Conservation (phyloP, 148 eudicot genomes). For the Simmondsia chinensis region DNA sequence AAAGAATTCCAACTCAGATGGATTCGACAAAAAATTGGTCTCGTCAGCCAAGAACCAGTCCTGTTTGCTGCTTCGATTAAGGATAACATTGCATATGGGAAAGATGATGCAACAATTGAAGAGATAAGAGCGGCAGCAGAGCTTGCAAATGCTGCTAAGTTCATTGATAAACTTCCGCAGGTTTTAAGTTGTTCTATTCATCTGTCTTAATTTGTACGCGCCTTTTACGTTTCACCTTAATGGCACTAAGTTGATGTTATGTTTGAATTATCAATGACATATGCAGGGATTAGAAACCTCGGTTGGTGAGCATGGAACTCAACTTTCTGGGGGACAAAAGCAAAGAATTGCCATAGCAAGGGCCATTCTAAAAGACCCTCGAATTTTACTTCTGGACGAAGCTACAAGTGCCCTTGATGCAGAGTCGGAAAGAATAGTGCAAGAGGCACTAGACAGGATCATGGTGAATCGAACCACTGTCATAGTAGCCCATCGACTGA, state of each 20-base stretch:
- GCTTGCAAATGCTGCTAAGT: constrained; percentile 58
- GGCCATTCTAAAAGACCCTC: constrained; percentile 71
- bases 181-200: constrained; percentile 11
- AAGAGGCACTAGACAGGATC: constrained; percentile 71
- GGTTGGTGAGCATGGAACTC: constrained; percentile 87
- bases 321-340: constrained; percentile 86
- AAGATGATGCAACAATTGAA: constrained; percentile 38
- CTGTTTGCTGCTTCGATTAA: constrained; percentile 45
- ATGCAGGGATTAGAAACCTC: constrained; percentile 67
- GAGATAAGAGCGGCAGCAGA: constrained; percentile 54
- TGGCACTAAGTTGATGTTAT: too few species aligned
- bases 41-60: constrained; percentile 78
- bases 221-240: too few species aligned
- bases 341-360: constrained; percentile 88
- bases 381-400: constrained; percentile 77
- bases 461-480: constrained; percentile 78
- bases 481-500: constrained; percentile 76
- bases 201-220: not conserved
- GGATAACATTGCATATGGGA: constrained; percentile 65
- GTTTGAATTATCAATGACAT: too few species aligned
- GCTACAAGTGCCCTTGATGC: constrained; percentile 94
- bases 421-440: constrained; percentile 74
- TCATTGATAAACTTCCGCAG: constrained; percentile 57
- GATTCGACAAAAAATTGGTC: constrained; percentile 56
- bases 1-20: constrained; percentile 56